phyloP scores from a whole-genome alignment of 345 rosid genomes.

The Salix dunnii region DNA sequence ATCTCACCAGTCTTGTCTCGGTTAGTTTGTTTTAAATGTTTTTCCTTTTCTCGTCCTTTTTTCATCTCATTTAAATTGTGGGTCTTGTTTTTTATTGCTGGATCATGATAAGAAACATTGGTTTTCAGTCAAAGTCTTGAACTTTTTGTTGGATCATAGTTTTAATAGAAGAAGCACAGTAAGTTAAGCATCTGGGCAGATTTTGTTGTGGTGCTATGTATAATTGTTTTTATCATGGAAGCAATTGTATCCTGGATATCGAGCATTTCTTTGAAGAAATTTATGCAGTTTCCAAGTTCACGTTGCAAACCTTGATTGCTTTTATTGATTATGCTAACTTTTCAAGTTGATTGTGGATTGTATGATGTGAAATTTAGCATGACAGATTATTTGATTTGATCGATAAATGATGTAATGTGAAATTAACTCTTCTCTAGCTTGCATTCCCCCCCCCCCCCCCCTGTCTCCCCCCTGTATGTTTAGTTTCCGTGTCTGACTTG shows the following conservation, averaged over 20 bases:
- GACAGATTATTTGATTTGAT: not conserved
- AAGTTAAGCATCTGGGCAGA: not conserved
- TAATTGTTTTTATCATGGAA: not conserved
- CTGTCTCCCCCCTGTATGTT: not conserved
- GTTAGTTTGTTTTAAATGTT: not conserved
- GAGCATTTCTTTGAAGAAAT: not conserved
- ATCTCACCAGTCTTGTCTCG: conserved; percentile 10
- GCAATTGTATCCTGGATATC: not conserved
- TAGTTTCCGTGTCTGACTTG: conserved; percentile 22
- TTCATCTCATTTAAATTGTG: not conserved
- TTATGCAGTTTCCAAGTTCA: not conserved
- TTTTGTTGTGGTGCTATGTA: not conserved
- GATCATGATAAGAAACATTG: not conserved
- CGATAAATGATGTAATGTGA: not conserved
- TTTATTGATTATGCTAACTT: not conserved
- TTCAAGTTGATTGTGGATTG: not conserved
- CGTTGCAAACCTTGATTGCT: not conserved
- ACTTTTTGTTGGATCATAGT: not conserved
- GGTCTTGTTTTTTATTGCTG: not conserved
- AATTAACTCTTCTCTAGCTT: not conserved
- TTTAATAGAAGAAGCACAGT: not conserved
- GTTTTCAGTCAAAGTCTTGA: not conserved
- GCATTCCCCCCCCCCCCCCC: not conserved
- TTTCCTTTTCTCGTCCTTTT: not conserved
- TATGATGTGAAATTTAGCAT: conserved; percentile 1